phyloP scores from a whole-genome alignment of 2,329 filamentous ascomycete genomes.

The Penicillium sp. region DNA sequence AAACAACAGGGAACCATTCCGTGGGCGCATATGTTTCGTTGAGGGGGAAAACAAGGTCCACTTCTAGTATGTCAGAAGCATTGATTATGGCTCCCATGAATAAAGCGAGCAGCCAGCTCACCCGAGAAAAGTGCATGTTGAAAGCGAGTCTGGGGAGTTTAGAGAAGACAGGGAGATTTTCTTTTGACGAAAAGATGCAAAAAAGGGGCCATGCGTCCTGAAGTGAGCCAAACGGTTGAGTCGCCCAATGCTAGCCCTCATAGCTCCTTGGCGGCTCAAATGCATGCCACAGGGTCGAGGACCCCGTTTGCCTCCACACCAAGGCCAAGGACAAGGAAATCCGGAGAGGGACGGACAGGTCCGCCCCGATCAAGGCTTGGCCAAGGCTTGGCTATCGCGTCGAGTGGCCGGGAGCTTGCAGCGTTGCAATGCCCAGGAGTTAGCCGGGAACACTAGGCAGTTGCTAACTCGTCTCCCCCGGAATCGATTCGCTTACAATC shows the following conservation, averaged over 20 bases:
- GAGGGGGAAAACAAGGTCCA: slow-evolving; percentile 24
- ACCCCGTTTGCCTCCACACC: background rate
- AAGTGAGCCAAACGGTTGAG: background rate
- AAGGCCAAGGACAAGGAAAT: background rate
- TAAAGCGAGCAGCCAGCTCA: background rate
- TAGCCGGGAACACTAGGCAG: background rate
- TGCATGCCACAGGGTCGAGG: background rate
- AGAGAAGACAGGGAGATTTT: background rate
- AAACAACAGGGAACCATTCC: slow-evolving; percentile 21
- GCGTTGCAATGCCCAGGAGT: background rate
- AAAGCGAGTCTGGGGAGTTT: background rate
- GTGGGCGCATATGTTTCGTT: slow-evolving; percentile 21
- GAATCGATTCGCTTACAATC: too few relatives aligned
- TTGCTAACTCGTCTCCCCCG: too few relatives aligned
- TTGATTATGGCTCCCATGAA: slow-evolving; percentile 3
- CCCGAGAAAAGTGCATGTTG: background rate
- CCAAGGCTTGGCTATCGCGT: too few relatives aligned
- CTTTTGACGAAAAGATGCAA: background rate
- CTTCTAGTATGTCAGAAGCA: slow-evolving; percentile 12
- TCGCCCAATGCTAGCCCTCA: background rate
- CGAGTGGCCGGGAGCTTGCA: background rate
- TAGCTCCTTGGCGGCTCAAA: background rate
- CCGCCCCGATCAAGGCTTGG: background rate
- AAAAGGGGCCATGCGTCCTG: background rate
- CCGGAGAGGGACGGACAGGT: background rate